phyloP scores from a whole-genome alignment of 1,284 basidiomycete species.

The Papiliotrema fonsecae region DNA sequence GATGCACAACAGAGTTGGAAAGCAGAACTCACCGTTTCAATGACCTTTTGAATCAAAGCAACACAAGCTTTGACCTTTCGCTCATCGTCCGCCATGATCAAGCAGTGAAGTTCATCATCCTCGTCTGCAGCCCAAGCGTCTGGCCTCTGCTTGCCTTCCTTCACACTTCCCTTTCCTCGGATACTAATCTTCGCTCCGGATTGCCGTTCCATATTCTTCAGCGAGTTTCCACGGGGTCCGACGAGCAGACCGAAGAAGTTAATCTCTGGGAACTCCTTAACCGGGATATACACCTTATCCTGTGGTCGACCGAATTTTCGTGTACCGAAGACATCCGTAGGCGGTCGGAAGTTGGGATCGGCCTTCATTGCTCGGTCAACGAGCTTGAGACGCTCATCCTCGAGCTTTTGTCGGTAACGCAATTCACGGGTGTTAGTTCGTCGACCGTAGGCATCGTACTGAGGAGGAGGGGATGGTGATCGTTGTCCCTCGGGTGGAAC shows the following conservation, averaged over 20 bases:
- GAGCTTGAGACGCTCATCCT: slow-evolving; percentile 89
- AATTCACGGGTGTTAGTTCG: slow-evolving; percentile 98
- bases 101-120: slow-evolving; percentile 98
- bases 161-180: slow-evolving; percentile 95
- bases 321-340: slow-evolving; percentile 77
- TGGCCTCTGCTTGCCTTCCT: slow-evolving; percentile 93
- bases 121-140: slow-evolving; percentile 92
- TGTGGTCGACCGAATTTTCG: slow-evolving; percentile 84
- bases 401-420: slow-evolving; percentile 94
- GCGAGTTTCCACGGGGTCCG: slow-evolving; percentile 94
- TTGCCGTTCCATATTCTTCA: slow-evolving; percentile 99
- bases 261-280: slow-evolving; percentile 99
- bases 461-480: slow-evolving; percentile 93
- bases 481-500: slow-evolving; percentile 93
- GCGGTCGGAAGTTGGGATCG: slow-evolving; percentile 94
- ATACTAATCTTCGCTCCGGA: slow-evolving; percentile 98
- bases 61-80: slow-evolving; percentile 89
- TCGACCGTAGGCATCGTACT: slow-evolving; percentile 93
- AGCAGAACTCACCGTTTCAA: slow-evolving; percentile 75
- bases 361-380: slow-evolving; percentile 95
- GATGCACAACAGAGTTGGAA: not conserved
- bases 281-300: slow-evolving; percentile 98
- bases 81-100: slow-evolving; percentile 88
- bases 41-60: slow-evolving; percentile 92
- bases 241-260: slow-evolving; percentile 99